Base-by-base conservation (phyloP, 768 basidiomycete species). In the Boletales sp. region DNA sequence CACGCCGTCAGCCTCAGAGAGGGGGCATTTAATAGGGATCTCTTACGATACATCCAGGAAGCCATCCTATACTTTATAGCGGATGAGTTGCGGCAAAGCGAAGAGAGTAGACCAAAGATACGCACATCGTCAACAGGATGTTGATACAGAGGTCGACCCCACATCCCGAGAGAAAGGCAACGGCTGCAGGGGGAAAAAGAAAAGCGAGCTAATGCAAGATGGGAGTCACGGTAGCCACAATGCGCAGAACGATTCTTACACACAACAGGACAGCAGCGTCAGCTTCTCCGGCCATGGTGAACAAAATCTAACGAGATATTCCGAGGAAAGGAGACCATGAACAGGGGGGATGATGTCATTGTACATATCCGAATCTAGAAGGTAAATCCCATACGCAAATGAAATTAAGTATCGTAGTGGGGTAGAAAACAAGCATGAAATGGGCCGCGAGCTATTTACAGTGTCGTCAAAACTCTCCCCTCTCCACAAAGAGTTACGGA, bases 121-220 rank as follows among this genome's bases (percentile, higher is more conserved):
- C 81, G n/a, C 63, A 90, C 89, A 86, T 59, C 0, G 91, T 92
- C 52, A 94, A 69, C 43, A 78, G 64, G 48, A 94, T 79, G 71
- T 90, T 93, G 61, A 94, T 82, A 53, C 92, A 76, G 29, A 93
- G 74, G 68, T 93, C 90, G 53, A 82, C 85, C 42, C 85, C 81
- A 63, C 91, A 94, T 39, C 91, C 91, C 8, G 87, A 76, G 43
- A 92, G 65, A 60, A 90, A 79, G 7, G 70, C 82, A 10, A 79
- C 88, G 0, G 87, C 86, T 0, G 86, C 87, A 3, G 90, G 87
- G 13, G 90, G 89, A 63, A 89, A 89, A 38, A 90, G 51, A 53
- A 86, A 82, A 18, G 87, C 83, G 43, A 89, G 75, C 87, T 89
- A 37, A 19, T 8, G 7, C 3, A 30, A 8, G 29, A 40, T 40